These are phyloP conservation scores for Albugo candida DNA, from an alignment of 352 stramenopile species.

Conservation along the genomic window DNA sequence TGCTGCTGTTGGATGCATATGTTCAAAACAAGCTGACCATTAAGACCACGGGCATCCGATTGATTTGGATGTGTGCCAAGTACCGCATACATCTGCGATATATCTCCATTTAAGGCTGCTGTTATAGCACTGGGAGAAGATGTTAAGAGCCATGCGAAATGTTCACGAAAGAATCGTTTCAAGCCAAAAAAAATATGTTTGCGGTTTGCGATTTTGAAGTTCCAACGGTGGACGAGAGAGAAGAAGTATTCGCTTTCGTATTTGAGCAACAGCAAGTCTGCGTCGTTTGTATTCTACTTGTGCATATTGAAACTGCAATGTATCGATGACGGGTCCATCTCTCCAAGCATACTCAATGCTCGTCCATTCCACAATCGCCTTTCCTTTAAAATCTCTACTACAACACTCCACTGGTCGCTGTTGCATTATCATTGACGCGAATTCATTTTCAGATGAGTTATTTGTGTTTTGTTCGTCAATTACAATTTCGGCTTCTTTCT, in stretches of 20 bases:
- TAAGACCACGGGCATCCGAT: conserved; percentile 6
- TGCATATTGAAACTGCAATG: conserved; percentile 47
- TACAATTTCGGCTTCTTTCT: too few species aligned
- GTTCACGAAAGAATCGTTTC: conserved; percentile 26
- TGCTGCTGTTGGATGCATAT: conserved; percentile 64
- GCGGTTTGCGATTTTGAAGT: conserved; percentile 28
- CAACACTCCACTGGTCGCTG: too few species aligned
- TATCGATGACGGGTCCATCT: conserved; percentile 36
- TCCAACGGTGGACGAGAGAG: conserved; percentile 47
- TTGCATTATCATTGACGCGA: too few species aligned
- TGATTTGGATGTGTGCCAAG: conserved; percentile 20
- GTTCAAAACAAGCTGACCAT: conserved; percentile 40
- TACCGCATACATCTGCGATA: conserved; percentile 42
- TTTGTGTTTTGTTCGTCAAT: too few species aligned
- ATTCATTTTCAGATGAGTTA: too few species aligned
- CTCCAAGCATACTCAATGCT: conserved; percentile 36
- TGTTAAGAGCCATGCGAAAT: conserved; percentile 50
- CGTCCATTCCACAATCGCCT: not conserved
- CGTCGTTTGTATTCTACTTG: conserved; percentile 40
- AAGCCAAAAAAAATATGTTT: conserved; percentile 25
- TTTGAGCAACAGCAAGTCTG: conserved; percentile 25
- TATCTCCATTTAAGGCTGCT: conserved; percentile 57
- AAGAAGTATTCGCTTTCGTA: conserved; percentile 30
- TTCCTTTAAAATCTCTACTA: too few species aligned
- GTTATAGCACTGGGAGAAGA: conserved; percentile 34